A percentile compares a stretch with the other conserved stretches of the same genome.
phyloP scores from a whole-genome alignment of 2,329 filamentous ascomycete species.

The Colletotrichum sp. region DNA sequence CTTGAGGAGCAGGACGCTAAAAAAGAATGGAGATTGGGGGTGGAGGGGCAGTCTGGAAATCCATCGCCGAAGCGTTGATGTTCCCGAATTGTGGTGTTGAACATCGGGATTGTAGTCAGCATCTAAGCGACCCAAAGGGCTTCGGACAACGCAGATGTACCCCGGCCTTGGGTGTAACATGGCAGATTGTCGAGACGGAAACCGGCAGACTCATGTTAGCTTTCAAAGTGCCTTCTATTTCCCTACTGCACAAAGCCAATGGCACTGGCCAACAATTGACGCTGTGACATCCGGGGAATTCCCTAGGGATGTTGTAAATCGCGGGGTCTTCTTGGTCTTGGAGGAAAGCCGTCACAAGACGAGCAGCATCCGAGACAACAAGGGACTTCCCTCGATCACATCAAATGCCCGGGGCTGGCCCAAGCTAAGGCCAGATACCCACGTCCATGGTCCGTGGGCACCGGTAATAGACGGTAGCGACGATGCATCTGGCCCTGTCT shows the following conservation, averaged over 20 bases:
- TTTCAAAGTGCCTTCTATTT: not conserved
- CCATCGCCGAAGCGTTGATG: not conserved
- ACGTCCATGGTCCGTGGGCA: not conserved
- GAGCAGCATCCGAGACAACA: constrained; percentile 8
- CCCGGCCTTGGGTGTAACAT: not conserved
- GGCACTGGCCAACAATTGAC: not conserved
- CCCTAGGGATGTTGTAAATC: not conserved
- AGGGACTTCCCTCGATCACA: not conserved
- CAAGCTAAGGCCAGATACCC: not conserved
- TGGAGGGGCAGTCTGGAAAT: constrained; percentile 2
- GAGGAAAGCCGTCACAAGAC: not conserved
- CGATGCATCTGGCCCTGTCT: not conserved
- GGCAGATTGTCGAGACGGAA: not conserved
- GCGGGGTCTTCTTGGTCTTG: not conserved
- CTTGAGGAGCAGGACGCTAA: constrained; percentile 13
- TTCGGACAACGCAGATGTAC: not conserved
- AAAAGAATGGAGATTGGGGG: not conserved
- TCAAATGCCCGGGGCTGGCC: not conserved
- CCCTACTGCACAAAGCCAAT: not conserved
- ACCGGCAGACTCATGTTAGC: not conserved
- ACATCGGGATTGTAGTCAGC: not conserved
- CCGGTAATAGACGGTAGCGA: not conserved
- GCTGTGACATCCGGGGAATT: not conserved
- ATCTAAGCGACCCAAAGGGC: not conserved
- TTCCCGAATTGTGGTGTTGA: not conserved